Evolutionary conservation across 2,329 filamentous ascomycete genomes (phyloP).

Genomic region (Aspergillus viridinutans): DNA sequence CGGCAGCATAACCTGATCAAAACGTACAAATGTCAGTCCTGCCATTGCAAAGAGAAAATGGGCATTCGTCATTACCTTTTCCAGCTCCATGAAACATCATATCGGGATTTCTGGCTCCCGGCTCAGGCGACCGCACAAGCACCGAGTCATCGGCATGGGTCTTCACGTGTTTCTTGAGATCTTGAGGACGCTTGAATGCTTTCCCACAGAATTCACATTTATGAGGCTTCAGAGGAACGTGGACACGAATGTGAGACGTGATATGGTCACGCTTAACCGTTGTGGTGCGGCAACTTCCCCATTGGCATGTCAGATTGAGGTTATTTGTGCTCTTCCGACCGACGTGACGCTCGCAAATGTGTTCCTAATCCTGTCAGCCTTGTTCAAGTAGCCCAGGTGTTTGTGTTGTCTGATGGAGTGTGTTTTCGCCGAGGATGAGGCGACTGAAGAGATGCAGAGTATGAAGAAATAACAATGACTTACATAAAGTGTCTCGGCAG

Average conservation of each 20-base stretch:
- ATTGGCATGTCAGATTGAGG: slow-evolving; percentile 92
- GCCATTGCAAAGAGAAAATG: background rate
- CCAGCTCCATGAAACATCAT: slow-evolving; percentile 34
- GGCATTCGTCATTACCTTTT: slow-evolving; percentile 27
- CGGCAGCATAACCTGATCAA: slow-evolving; percentile 28
- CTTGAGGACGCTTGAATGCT: slow-evolving; percentile 97
- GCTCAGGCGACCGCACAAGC: slow-evolving; percentile 60
- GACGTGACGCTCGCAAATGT: slow-evolving; percentile 97
- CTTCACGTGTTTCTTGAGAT: slow-evolving; percentile 99
- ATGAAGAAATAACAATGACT: slow-evolving; percentile 17
- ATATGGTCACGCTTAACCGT: slow-evolving; percentile 99
- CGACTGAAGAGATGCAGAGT: background rate
- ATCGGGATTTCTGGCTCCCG: slow-evolving; percentile 45
- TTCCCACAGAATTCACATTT: slow-evolving; percentile 99
- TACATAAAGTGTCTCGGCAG: slow-evolving; percentile 61
- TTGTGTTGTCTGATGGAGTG: background rate
- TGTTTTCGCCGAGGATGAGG: background rate
- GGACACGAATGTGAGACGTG: slow-evolving; percentile 96
- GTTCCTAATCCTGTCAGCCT: slow-evolving; percentile 59
- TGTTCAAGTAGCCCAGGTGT: background rate
- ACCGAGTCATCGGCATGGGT: slow-evolving; percentile 96
- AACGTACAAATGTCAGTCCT: slow-evolving; percentile 4
- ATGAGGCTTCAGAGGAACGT: slow-evolving; percentile 98
- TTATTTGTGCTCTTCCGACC: slow-evolving; percentile 99
- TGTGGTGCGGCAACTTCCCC: slow-evolving; percentile 92